Evolutionary conservation across 768 basidiomycete genomes (phyloP), one percentile per base, ranked within the genome.

Genomic region (Trametes sanguinea): DNA sequence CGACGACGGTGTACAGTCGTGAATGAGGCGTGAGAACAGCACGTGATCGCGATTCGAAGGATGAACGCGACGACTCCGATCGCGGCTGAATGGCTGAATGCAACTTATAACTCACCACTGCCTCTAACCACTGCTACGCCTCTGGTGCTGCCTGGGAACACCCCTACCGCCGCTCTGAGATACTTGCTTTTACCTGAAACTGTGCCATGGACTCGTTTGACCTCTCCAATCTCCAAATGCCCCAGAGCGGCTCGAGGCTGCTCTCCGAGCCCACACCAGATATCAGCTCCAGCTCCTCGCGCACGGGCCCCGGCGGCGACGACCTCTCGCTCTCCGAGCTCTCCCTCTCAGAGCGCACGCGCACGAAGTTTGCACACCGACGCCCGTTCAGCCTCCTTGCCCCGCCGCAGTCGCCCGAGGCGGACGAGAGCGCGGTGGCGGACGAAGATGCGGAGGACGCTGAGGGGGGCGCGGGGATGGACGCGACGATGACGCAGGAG

Each of bases 321-420:
- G 85, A 85, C 70, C 76, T 86, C 3, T 85, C 84, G 6, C 71
- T 86, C 47, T 84, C 85, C 1, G 85, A 86, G 61, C 78, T 86
- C 4, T 84, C 81, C 16, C 67, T 83, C 51, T 47, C 62, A 7
- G 77, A 82, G 57, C 74, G 65, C 3, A 63, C 69, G 16, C 60
- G 63, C n/a, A n/a, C 63, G 16, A 58, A 37, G 5, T 37, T 47
- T 17, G 32, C 55, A 6, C 64, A 46, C 13, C 63, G 67, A 17
- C 68, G 67, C 11, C 69, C 69, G 3, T 76, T 76, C 54, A 76
- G 74, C 51, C 67, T 76, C 3, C 68, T 76, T 33, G 72, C 74
- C 3, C 73, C 61, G 37, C 71, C 72, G 6, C 27, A 27, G 53
- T 51, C 63, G 3, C 61, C 42, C n/a, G 42, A 43, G 10, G n/a